Base-by-base conservation (phyloP, 768 basidiomycete species). In the Amanita pallidorosea region DNA sequence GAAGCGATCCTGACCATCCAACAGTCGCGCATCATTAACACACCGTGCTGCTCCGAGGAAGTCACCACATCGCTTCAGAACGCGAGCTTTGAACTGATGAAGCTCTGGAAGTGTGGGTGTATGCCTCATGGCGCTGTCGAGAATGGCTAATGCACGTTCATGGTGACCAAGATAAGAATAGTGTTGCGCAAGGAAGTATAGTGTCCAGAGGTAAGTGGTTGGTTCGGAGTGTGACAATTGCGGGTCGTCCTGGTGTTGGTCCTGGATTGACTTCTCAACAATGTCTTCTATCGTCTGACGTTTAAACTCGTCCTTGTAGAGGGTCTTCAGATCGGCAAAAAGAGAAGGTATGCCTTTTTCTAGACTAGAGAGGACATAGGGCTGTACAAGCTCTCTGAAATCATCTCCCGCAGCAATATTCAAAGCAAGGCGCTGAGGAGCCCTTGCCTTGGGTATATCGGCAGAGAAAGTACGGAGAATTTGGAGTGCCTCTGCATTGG, bases 1-100 rank as follows among this genome's bases (percentile, higher is more conserved):
- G 67, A 91, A 96, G 41, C 96, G 73, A 62, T 99, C 96, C 67
- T 98, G 96, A 0, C 89, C 84, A 62, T 99, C 96, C 45, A 99
- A 68, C 20, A 76, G 61, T 40, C 91, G 72, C 3, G 96, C 93
- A 13, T 88, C 84, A 57, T 95, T 85, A 65, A 93, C 74, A 33
- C 75, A 74, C 5, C 69, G 66, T 0, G 90, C 87, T 0, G 93
- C 96, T 0, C 81, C 85, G 22, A 75, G 65, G 0, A 74, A 68
- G 57, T 98, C 92, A 0, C 94, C 93, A 0, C 83, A 76, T 11
- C 93, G 81, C 61, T 98, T 98, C 37, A 95, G 70, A 12, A 88
- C 77, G 3, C 88, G 85, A 0, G 82, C 96, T 60, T 81, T 83
- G 55, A 82, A 80, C 63, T 85, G 85, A 56, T 84, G 77, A 9